Base-by-base conservation (phyloP, 108 stramenopile species). In the Stephanodiscus triporus region DNA sequence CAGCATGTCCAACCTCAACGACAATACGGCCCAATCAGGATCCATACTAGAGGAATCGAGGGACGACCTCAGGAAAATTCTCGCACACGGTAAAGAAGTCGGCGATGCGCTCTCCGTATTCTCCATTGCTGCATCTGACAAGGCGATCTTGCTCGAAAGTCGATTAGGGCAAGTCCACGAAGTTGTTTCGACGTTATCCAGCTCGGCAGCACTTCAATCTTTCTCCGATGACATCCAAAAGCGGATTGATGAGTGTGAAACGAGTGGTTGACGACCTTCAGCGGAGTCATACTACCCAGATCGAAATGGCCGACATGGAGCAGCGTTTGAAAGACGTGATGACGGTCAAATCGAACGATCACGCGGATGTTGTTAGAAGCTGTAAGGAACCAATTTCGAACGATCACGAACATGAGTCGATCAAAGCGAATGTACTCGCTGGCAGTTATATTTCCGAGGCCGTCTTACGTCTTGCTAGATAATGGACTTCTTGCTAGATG, bases 31-130 rank as follows among this genome's bases (percentile, higher is more conserved):
- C 5, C 11, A 32, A 49, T 60, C 58, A 14, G 59, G 59, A 61
- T 48, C 66, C 7, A 19, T 75, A 23, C 30, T 75, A 17, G 60
- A 75, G 54, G 17, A 13, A 19, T 43, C 64, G 9, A 75, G 48
- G 20, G 66, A 67, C 2, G 29, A 53, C 30, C 73, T 61, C 34
- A 42, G 47, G 17, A 56, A 27, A 3, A 14, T 49, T 42, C 16
- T 66, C 56, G 14, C 24, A 24, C 48, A 50, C 10, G 56, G 60
- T 48, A 36, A 36, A 47, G 36, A 56, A 66, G 50, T 61, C 40
- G 9, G 40, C 9, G 40, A 40, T 40, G 11, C 8, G 40, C 40
- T 40, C 11, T 40, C 40, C 9, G 11, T 40, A 4, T 4, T 9
- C 8, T 40, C 40, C 40, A 11, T 9, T 40, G 51, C 23, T 23